A percentile compares a stretch with the other conserved stretches of the same genome.
phyloP scores from a whole-genome alignment of 805 yeast genomes.

The Spathaspora passalidarum region DNA sequence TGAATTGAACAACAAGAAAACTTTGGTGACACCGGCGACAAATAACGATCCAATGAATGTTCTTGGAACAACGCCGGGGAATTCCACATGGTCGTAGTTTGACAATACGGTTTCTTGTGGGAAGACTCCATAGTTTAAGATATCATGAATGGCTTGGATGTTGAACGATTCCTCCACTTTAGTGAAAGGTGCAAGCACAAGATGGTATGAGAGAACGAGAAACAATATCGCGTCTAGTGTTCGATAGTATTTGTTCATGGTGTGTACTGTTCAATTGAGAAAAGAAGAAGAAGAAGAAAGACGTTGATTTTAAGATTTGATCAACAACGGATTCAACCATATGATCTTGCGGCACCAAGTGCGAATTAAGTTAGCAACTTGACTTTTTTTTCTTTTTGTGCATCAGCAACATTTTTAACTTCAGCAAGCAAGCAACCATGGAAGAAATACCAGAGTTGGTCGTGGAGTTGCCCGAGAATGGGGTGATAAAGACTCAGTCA shows the following conservation, averaged over 20 bases:
- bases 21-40: conserved; percentile 46
- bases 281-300: too few species aligned
- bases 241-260: conserved; percentile 15
- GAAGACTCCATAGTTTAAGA: conserved; percentile 57
- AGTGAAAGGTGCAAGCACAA: conserved; percentile 70
- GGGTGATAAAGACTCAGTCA: not conserved
- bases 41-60: conserved; percentile 72
- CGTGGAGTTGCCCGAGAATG: conserved; percentile 14
- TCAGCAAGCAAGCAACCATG: conserved; percentile 4
- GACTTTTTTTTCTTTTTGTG: too few species aligned
- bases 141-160: conserved; percentile 84
- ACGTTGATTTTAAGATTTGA: too few species aligned
- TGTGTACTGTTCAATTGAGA: not conserved
- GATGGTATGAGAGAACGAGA: conserved; percentile 45
- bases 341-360: too few species aligned
- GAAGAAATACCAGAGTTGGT: conserved; percentile 37
- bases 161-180: conserved; percentile 95
- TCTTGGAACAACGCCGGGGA: conserved; percentile 90
- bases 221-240: conserved; percentile 34
- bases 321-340: too few species aligned
- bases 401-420: too few species aligned
- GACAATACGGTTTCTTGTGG: conserved; percentile 27
- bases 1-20: conserved; percentile 16
- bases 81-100: conserved; percentile 68
- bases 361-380: too few species aligned